These are phyloP conservation scores for Cercophora sp. DNA, from an alignment of 495 filamentous ascomycete species.

Conservation along the genomic window DNA sequence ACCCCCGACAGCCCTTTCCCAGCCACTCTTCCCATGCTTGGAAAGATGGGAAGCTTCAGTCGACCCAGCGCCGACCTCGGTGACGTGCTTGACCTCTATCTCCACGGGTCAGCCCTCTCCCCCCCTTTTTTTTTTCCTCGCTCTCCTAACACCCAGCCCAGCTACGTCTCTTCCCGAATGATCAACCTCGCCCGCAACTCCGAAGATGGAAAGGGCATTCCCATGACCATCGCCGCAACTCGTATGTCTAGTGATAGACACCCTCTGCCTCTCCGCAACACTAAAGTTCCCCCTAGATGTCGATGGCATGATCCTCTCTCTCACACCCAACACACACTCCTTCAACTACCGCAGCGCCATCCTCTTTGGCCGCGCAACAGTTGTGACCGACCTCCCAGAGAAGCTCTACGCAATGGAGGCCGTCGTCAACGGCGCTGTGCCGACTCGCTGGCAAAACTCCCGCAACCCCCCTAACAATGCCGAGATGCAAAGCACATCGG, in stretches of 20 bases:
- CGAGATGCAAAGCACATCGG: conserved; percentile 74
- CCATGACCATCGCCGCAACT: conserved; percentile 62
- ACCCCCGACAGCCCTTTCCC: conserved; percentile 65
- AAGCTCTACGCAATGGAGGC: conserved; percentile 80
- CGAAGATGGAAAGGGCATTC: conserved; percentile 41
- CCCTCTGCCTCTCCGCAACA: not conserved
- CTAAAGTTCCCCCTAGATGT: conserved; percentile 26
- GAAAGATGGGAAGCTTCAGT: conserved; percentile 70
- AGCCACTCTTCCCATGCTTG: conserved; percentile 81
- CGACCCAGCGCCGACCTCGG: conserved; percentile 59
- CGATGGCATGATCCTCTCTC: conserved; percentile 71
- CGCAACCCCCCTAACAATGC: conserved; percentile 67
- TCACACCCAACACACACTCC: conserved; percentile 75
- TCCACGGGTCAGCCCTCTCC: conserved; percentile 58
- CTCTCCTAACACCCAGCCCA: not conserved
- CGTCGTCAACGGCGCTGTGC: conserved; percentile 71
- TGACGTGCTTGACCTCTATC: conserved; percentile 72
- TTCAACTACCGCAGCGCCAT: conserved; percentile 88
- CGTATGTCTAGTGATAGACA: no score
- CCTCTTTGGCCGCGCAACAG: conserved; percentile 67
- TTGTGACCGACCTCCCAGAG: conserved; percentile 65
- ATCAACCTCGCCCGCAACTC: conserved; percentile 58
- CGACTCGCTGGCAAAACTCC: conserved; percentile 63
- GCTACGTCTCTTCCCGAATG: conserved; percentile 73
- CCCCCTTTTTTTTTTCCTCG: not conserved